phyloP scores from a whole-genome alignment of 768 basidiomycete genomes.

The Xanthoconium stramineum region DNA sequence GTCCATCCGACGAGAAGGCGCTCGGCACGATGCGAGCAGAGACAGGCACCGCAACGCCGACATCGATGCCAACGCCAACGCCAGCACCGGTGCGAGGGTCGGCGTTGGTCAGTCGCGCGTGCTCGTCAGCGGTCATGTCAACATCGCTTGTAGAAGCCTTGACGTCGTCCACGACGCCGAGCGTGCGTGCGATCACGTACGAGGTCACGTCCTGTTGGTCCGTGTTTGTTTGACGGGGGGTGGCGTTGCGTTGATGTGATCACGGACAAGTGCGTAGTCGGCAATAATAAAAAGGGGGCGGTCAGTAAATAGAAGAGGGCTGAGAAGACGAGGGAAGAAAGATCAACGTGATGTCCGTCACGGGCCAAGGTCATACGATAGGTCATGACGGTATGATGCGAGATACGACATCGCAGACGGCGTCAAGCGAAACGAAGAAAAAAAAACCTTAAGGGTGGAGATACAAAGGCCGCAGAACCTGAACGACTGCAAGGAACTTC shows the following conservation, averaged over 20 bases:
- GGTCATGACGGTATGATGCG: neutral
- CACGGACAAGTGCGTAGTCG: neutral
- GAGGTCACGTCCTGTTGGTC: conserved; percentile 66
- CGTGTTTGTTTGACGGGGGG: neutral
- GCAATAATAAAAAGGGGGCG: neutral
- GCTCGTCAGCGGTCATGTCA: neutral
- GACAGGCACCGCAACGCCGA: neutral
- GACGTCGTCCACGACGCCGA: conserved; percentile 72
- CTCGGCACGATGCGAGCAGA: neutral
- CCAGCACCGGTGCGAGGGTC: no score
- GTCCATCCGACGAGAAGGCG: neutral
- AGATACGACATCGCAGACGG: neutral
- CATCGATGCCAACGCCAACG: no score
- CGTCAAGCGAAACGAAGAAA: conserved; percentile 5
- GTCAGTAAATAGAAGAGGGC: conserved; percentile 10
- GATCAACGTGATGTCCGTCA: neutral
- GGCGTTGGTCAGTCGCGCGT: no score
- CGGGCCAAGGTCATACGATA: no score
- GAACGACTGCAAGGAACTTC: neutral
- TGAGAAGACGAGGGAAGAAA: neutral
- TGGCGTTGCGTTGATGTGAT: neutral
- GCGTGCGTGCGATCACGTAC: conserved; percentile 78
- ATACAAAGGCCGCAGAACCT: conserved; percentile 6
- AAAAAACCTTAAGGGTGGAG: conserved; percentile 7
- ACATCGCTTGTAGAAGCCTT: conserved; percentile 69